Evolutionary conservation across 495 filamentous ascomycete genomes (phyloP), one percentile per base, ranked within the genome.

Genomic region (Podospora fimiseda): DNA sequence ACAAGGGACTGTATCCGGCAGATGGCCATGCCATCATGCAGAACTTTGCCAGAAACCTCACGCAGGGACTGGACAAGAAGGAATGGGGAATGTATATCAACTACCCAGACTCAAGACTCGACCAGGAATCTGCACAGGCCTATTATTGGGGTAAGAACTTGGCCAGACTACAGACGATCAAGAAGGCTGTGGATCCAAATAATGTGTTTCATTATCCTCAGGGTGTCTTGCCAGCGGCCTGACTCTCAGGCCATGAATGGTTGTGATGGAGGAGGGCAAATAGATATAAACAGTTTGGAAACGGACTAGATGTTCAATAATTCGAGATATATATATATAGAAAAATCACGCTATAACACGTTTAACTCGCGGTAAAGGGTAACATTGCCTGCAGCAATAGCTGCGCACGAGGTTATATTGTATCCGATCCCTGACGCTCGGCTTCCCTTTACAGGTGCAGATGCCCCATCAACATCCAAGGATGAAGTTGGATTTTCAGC

Each of bases 191-290:
- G 15, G 81, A 86, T 57, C 81, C 82, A 1, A 53, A 68, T 0
- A 74, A 85, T 64, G 40, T 84, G 16, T 85, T 85, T 42, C 76
- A 82, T 48, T 84, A 83, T 57, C 80, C 80, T 2, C 64, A 69
- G 55, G 60, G 62, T 18, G 18, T 69, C n/a, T 1, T 62, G 19
- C 64, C 66, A n/a, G 46, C 44, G 16, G n/a, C 44, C 22, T 22
- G 19, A 22, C 7, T 21, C 13, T 44, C 42, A 21, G 1, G 14
- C 18, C 19, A 14, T 20, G 18, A 23, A 20, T 18, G 3, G 13
- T 44, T 19, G 42, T 9, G 4, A 73, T 65, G n/a, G 18, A 24
- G 66, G 78, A 79, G 30, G 74, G 63, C 41, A 79, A 59, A 11
- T 71, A 64, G 61, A 78, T 62, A n/a, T n/a, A n/a, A n/a, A n/a